These are phyloP conservation scores for Zasmidium cellare DNA, from an alignment of 2,329 filamentous ascomycete genomes.

Conservation along the genomic window DNA sequence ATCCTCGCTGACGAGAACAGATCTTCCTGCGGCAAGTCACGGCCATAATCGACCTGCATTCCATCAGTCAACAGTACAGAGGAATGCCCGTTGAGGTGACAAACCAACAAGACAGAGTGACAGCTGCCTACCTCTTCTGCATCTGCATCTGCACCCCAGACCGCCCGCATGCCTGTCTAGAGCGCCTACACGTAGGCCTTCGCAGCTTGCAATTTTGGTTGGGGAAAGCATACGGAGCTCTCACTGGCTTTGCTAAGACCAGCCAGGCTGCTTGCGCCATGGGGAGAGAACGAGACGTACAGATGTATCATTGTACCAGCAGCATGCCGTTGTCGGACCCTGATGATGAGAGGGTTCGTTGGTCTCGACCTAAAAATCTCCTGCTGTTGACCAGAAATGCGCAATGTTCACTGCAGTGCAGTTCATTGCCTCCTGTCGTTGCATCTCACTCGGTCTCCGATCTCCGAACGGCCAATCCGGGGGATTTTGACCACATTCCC, in stretches of 20 bases:
- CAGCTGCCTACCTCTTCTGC: too few relatives aligned
- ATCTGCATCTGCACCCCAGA: slow-evolving; percentile 3
- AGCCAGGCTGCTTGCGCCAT: slow-evolving; percentile 5
- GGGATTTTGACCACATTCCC: too few relatives aligned
- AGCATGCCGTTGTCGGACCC: background rate
- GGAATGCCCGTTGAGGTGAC: background rate
- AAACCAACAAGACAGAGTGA: too few relatives aligned
- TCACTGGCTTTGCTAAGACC: background rate
- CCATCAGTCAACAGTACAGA: too few relatives aligned
- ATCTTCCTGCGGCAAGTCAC: background rate
- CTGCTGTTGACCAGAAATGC: too few relatives aligned
- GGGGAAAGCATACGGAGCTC: slow-evolving; percentile 4
- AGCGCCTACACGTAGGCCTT: background rate
- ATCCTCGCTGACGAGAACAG: background rate
- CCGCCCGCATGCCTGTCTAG: background rate
- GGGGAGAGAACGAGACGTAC: background rate
- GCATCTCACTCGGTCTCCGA: too few relatives aligned
- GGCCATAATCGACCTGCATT: background rate
- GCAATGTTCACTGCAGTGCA: too few relatives aligned
- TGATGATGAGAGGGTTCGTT: background rate
- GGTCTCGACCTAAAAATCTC: too few relatives aligned
- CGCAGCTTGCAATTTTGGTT: slow-evolving; percentile 5
- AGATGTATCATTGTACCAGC: too few relatives aligned
- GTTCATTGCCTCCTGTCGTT: too few relatives aligned
- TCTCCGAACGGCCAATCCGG: too few relatives aligned